A percentile compares a stretch with the other conserved stretches of the same genome.
Evolutionary conservation across 2,329 filamentous ascomycete species (phyloP).

Genomic region (Pseudogymnoascus sp.): DNA sequence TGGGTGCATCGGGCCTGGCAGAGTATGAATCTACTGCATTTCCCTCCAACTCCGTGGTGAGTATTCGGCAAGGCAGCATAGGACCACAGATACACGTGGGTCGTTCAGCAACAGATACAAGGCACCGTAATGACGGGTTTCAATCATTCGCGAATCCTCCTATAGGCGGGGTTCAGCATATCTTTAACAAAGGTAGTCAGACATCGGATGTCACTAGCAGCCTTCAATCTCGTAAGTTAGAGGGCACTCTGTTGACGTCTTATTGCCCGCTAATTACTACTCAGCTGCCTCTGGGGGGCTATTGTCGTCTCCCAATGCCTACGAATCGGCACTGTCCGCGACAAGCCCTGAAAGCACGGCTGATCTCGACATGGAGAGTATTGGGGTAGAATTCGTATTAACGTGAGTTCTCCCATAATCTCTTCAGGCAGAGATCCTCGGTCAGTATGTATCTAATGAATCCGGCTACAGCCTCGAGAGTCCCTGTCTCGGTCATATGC

Average conservation of each 20-base stretch:
- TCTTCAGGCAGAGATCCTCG: background rate
- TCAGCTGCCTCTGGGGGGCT: background rate
- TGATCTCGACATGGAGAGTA: background rate
- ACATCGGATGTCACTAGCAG: background rate
- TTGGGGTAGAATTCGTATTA: background rate
- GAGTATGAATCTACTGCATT: conserved; percentile 14
- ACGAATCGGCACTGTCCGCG: background rate
- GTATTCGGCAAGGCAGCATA: background rate
- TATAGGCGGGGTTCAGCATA: background rate
- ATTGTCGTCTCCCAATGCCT: background rate
- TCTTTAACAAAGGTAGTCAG: background rate
- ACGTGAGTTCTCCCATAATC: background rate
- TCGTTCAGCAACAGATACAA: conserved; percentile 14
- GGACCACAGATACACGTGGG: conserved; percentile 1
- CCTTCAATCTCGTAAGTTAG: background rate
- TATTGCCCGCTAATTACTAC: background rate
- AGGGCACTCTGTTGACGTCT: background rate
- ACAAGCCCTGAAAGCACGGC: background rate
- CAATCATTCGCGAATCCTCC: background rate
- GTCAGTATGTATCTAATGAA: background rate
- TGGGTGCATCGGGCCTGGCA: background rate
- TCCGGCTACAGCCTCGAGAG: background rate
- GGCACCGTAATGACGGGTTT: background rate
- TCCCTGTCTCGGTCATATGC: background rate
- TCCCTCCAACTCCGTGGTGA: background rate